Evolutionary conservation across 768 basidiomycete species (phyloP).

Genomic region (Phallus indusiatus): DNA sequence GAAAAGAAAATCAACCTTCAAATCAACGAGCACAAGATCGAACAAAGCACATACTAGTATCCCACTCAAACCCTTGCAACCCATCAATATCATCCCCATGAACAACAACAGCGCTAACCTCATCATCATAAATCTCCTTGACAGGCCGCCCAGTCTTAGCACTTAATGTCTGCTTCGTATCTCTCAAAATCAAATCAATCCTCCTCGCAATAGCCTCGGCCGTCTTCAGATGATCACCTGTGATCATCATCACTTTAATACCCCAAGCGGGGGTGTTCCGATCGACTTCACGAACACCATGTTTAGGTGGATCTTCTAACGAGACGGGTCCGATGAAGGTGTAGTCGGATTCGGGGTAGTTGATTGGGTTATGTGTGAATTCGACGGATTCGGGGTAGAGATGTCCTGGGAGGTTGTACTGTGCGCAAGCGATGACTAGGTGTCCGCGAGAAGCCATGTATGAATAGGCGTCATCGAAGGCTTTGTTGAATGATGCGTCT

Average conservation of each 20-base stretch:
- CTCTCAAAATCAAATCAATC: slow-evolving; percentile 59
- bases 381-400: slow-evolving; percentile 35
- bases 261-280: slow-evolving; percentile 57
- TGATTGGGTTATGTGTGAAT: slow-evolving; percentile 46
- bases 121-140: slow-evolving; percentile 58
- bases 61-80: slow-evolving; percentile 67
- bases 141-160: slow-evolving; percentile 43
- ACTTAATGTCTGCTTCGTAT: slow-evolving; percentile 53
- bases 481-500: slow-evolving; percentile 40
- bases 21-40: not conserved
- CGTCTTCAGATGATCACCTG: slow-evolving; percentile 65
- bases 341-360: slow-evolving; percentile 47
- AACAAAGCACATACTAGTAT: slow-evolving; percentile 45
- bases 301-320: slow-evolving; percentile 62
- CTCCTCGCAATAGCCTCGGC: slow-evolving; percentile 67
- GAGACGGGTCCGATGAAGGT: slow-evolving; percentile 60
- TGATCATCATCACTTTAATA: slow-evolving; percentile 73
- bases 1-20: not conserved
- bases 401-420: slow-evolving; percentile 41
- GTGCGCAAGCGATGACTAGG: slow-evolving; percentile 66
- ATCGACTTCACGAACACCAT: slow-evolving; percentile 65
- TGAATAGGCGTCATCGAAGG: slow-evolving; percentile 56
- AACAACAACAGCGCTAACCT: slow-evolving; percentile 55
- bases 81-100: slow-evolving; percentile 61
- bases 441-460: slow-evolving; percentile 75